Evolutionary conservation across 1,284 basidiomycete genomes (phyloP), one percentile per base, ranked within the genome.

Genomic region (Ceratobasidium sp.): DNA sequence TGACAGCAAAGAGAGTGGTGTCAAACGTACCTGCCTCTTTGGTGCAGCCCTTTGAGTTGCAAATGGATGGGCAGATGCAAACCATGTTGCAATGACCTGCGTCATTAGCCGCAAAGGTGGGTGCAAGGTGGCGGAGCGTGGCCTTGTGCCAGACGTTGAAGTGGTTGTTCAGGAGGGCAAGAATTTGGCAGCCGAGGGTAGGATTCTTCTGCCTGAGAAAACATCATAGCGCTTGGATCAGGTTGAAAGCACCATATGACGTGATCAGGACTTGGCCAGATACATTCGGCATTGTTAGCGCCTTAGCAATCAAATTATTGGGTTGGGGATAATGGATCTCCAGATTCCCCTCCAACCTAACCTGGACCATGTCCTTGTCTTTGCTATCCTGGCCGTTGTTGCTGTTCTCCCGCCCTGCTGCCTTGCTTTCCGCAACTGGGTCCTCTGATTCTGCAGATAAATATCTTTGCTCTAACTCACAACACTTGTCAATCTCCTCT

Each of bases 81-180:
- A 74, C 31, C 5, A 74, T 58, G 58, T 74, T 47, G 31, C 60
- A 58, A 37, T 61, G 69, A 4, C 23, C 26, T 1, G 58, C 58
- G 8, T 49, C 58, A 23, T 15, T 51, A 8, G 42, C 58, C 42
- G 69, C 56, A 17, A 63, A 63, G 15, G 58, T 58, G 6, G 63
- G 42, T 10, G 42, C 58, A 11, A 11, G 45, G 60, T 74, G 69
- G 33, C 26, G 1, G 42, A 74, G 47, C 2, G 26, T 37, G 33
- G 58, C 69, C 26, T 63, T 61, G 45, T 74, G 69, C 69, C 69
- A 74, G 42, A 74, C 28, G 26, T 37, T 23, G 31, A 74, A 74
- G 1, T 28, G 5, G 26, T 66, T n/a, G n/a, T 11, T 17, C 15
- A n/a, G 51, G 51, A 54, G 51, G 51, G 23, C 2, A 10, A n/a